A percentile compares a stretch with the other conserved stretches of the same genome.
These are phyloP conservation scores for Cephaloascus fragrans DNA, from an alignment of 805 yeast species.

Conservation along the genomic window DNA sequence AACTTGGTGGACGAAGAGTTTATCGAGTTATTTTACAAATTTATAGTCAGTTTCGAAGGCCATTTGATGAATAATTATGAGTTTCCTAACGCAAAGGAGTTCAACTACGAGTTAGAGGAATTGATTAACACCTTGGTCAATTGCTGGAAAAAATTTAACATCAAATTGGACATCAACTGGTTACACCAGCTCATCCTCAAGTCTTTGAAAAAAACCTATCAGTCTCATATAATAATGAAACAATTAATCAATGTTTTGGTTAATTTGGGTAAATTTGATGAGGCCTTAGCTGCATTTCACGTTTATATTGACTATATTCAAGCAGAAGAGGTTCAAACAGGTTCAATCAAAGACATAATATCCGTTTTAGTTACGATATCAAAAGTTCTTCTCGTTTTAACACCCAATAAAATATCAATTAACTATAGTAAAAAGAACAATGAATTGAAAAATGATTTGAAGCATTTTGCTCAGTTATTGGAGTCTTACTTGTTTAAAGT, in stretches of 20 bases:
- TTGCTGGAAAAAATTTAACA: conserved; percentile 7
- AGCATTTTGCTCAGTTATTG: conserved; percentile 11
- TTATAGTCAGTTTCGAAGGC: conserved; percentile 3
- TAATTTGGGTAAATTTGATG: conserved; percentile 3
- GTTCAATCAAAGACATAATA: conserved; percentile 24
- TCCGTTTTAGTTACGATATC: conserved; percentile 12
- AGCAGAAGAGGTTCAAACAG: conserved; percentile 21
- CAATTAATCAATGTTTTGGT: conserved; percentile 16
- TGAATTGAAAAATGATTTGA: conserved; percentile 5
- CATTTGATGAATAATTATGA: conserved; percentile 12
- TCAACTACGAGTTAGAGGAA: conserved; percentile 16
- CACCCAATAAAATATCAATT: background rate
- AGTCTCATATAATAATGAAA: conserved; percentile 23
- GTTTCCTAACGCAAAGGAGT: conserved; percentile 37
- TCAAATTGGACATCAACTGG: conserved; percentile 5
- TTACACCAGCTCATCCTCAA: conserved; percentile 12
- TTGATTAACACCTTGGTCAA: conserved; percentile 16
- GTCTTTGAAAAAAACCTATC: conserved; percentile 35
- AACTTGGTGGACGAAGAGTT: background rate
- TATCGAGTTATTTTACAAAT: background rate
- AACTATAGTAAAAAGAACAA: background rate
- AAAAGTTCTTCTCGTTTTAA: conserved; percentile 7
- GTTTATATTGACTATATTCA: conserved; percentile 31
- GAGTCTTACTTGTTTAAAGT: background rate
- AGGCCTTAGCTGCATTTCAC: conserved; percentile 20